These are phyloP conservation scores for Centella asiatica DNA, from an alignment of 129 eudicot genomes.

Conservation along the genomic window DNA sequence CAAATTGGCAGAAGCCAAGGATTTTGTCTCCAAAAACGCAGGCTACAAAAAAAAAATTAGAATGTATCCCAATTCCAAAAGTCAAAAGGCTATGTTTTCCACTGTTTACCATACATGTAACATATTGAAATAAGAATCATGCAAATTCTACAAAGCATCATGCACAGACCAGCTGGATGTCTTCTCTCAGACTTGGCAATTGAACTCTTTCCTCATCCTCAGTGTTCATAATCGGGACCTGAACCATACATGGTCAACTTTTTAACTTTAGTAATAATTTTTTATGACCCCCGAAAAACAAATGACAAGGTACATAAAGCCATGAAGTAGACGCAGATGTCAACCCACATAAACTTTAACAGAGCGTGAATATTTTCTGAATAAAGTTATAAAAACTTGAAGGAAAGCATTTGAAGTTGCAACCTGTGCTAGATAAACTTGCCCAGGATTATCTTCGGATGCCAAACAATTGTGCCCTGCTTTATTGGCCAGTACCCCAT, in stretches of 20 bases:
- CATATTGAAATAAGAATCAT: constrained; percentile 1
- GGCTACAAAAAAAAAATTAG: constrained; percentile 44
- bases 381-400: not conserved
- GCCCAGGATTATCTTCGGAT: constrained; percentile 32
- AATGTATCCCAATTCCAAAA: constrained; percentile 10
- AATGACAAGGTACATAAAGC: constrained; percentile 1
- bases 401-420: constrained; percentile 5
- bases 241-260: constrained; percentile 20
- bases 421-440: constrained; percentile 96
- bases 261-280: constrained; percentile 3
- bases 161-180: constrained; percentile 50
- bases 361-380: not conserved
- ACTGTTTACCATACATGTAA: not conserved
- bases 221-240: constrained; percentile 73
- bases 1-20: constrained; percentile 59
- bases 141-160: constrained; percentile 4
- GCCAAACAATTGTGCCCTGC: constrained; percentile 22
- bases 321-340: constrained; percentile 4
- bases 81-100: not conserved
- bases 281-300: constrained; percentile 7
- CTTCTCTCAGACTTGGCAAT: constrained; percentile 53
- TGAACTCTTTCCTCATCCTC: constrained; percentile 73
- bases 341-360: not conserved
- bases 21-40: constrained; percentile 50
- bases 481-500: constrained; percentile 11